Percentiles rank a stretch among this genome's conserved stretches.
phyloP scores from a whole-genome alignment of 768 basidiomycete genomes.

The Kwoniella sp. region DNA sequence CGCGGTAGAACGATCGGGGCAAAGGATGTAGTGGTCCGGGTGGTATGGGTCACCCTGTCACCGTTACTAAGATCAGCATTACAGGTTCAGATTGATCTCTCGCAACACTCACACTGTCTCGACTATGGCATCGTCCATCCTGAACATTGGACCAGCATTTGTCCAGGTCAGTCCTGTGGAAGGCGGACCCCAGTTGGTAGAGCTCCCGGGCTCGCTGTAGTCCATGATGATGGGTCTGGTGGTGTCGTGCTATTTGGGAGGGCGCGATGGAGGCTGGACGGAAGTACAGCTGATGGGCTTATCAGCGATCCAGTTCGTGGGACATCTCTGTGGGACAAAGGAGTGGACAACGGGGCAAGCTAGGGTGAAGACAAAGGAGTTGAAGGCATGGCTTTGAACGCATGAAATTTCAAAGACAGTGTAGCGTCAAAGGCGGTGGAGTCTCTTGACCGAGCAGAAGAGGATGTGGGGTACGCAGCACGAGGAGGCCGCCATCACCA shows the following conservation, averaged over 20 bases:
- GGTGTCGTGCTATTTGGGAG: background rate
- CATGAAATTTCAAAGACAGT: too few species aligned
- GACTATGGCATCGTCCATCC: conserved; percentile 43
- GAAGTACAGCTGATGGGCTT: too few species aligned
- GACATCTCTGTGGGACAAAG: too few species aligned
- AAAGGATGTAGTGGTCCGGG: conserved; percentile 41
- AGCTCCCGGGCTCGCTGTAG: background rate
- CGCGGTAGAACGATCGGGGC: conserved; percentile 35
- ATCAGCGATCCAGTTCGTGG: too few species aligned
- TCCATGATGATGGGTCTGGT: conserved; percentile 3
- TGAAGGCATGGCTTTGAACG: too few species aligned
- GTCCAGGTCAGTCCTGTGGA: conserved; percentile 19
- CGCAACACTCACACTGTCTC: conserved; percentile 40
- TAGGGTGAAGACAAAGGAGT: too few species aligned
- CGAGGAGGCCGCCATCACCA: too few species aligned
- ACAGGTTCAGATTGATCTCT: background rate
- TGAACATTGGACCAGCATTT: conserved; percentile 26
- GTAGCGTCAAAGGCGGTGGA: too few species aligned
- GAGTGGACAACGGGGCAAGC: too few species aligned
- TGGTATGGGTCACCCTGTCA: conserved; percentile 40
- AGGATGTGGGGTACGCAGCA: too few species aligned
- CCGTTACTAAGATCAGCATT: background rate
- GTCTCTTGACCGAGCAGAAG: too few species aligned
- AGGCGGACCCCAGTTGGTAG: background rate
- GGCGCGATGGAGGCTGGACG: too few species aligned